phyloP scores from a whole-genome alignment of 228 moss, liverwort and hornwort species.

The Sphagnum fallax region DNA sequence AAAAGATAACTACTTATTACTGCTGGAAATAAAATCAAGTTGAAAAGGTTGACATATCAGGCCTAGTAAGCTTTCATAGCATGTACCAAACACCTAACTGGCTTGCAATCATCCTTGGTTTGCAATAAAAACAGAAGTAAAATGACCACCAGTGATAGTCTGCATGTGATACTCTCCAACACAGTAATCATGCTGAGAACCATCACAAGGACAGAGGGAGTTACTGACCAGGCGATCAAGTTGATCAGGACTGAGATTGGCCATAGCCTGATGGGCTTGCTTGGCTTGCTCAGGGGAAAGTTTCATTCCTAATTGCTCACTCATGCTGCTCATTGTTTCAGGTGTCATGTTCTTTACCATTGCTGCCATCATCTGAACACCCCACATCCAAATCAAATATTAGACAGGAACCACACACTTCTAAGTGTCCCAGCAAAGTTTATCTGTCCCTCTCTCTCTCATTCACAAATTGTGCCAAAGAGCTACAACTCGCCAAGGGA shows the following conservation, averaged over 20 bases:
- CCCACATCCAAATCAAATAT: background rate
- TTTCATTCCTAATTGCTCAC: slow-evolving; percentile 90
- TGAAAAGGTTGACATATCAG: too few species aligned
- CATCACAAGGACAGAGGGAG: background rate
- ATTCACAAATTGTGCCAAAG: background rate
- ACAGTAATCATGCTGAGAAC: too few species aligned
- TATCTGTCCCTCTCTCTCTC: background rate
- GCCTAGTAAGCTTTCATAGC: too few species aligned
- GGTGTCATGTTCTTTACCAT: slow-evolving; percentile 94
- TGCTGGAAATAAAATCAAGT: too few species aligned
- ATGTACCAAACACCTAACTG: too few species aligned
- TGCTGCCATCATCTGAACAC: slow-evolving; percentile 87
- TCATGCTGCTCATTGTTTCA: slow-evolving; percentile 92
- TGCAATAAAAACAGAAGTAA: too few species aligned
- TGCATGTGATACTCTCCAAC: too few species aligned
- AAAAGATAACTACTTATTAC: too few species aligned
- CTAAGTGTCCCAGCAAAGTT: too few species aligned
- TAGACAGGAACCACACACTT: background rate
- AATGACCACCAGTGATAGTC: too few species aligned
- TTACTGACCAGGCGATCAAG: slow-evolving; percentile 62
- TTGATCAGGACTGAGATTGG: slow-evolving; percentile 84
- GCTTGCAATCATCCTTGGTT: too few species aligned
- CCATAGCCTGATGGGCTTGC: slow-evolving; percentile 90
- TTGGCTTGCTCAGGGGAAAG: slow-evolving; percentile 81
- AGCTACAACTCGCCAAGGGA: background rate